These are phyloP conservation scores for Phaeodactylum tricornutum DNA, from an alignment of 108 stramenopile genomes.

Conservation along the genomic window DNA sequence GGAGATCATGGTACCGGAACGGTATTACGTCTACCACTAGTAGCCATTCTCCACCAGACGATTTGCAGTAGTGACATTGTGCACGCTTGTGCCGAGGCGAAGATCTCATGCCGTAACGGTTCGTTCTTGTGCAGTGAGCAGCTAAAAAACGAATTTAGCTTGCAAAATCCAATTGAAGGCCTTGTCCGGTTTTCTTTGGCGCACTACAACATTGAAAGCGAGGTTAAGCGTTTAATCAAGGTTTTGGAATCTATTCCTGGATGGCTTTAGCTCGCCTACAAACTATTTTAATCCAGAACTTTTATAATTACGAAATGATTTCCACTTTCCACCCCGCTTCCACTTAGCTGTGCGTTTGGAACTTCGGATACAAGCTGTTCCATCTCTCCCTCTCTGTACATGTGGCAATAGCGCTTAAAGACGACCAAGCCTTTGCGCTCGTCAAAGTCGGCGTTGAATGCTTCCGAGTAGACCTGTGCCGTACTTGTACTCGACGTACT, in stretches of 20 bases:
- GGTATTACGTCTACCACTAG: conserved; percentile 37
- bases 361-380: conserved; percentile 60
- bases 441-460: conserved; percentile 68
- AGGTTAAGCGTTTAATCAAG: conserved; percentile 36
- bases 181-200: conserved; percentile 68
- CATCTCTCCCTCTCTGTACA: conserved; percentile 91
- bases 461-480: conserved; percentile 59
- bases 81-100: conserved; percentile 25
- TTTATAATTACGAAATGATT: conserved; percentile 65
- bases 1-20: neutral
- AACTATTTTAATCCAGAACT: no score
- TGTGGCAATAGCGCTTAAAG: conserved; percentile 96
- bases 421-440: conserved; percentile 83
- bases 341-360: conserved; percentile 35
- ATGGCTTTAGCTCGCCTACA: conserved; percentile 41
- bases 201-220: conserved; percentile 61
- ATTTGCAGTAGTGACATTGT: conserved; percentile 39
- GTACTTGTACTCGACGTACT: conserved; percentile 41
- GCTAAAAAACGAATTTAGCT: conserved; percentile 15
- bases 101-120: conserved; percentile 46
- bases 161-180: conserved; percentile 20
- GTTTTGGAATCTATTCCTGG: conserved; percentile 39
- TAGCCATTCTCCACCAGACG: conserved; percentile 43
- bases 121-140: conserved; percentile 52
- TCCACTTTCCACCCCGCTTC: conserved; percentile 70